Conservation (phyloP, 1,139 yeast species). For the Pichia sp. region DNA sequence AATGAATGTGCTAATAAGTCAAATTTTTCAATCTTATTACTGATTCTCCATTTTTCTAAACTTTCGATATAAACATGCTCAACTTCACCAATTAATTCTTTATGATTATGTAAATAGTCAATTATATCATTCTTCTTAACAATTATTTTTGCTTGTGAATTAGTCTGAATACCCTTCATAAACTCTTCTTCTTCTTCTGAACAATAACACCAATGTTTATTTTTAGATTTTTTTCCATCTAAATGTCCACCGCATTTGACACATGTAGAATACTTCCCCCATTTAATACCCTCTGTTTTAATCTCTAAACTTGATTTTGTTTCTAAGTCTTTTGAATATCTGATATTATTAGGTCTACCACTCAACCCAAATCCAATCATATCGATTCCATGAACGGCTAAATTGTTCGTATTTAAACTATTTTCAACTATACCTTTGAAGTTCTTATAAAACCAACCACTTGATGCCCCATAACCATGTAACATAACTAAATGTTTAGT, state of each 20-base stretch:
- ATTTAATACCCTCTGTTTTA: constrained; percentile 16
- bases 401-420: constrained; percentile 18
- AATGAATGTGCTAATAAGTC: constrained; percentile 85
- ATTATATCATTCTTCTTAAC: constrained; percentile 20
- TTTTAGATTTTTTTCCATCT: constrained; percentile 13
- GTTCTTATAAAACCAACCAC: constrained; percentile 79
- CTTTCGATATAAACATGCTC: constrained; percentile 77
- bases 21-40: constrained; percentile 50
- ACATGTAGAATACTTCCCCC: constrained; percentile 12
- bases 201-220: constrained; percentile 14
- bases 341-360: constrained; percentile 49
- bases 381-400: constrained; percentile 64
- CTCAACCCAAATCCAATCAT: constrained; percentile 81
- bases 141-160: constrained; percentile 3
- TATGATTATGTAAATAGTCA: constrained; percentile 33
- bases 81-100: constrained; percentile 42
- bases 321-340: constrained; percentile 23
- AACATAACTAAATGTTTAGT: constrained; percentile 53
- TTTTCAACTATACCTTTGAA: constrained; percentile 45
- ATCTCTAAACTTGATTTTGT: constrained; percentile 21
- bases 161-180: not conserved
- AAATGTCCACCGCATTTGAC: constrained; percentile 15
- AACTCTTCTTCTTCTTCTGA: constrained; percentile 9
- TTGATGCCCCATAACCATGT: constrained; percentile 91
- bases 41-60: constrained; percentile 76